Base-by-base conservation (phyloP, 73 alveolate genomes). In the Tetrahymena borealis region DNA sequence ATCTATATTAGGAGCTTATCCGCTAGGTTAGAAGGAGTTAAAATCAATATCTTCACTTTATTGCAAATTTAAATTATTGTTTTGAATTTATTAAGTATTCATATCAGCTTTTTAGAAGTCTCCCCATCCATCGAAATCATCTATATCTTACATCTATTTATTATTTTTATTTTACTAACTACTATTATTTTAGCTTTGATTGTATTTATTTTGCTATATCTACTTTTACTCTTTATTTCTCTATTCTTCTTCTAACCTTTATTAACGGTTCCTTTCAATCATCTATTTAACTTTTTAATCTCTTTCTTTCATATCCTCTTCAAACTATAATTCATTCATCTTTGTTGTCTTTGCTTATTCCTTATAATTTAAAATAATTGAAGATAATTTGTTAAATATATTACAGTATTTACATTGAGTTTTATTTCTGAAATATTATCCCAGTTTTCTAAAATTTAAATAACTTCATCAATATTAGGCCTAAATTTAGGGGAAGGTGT, bases 401-500 rank as follows among this genome's bases (percentile, higher is more conserved):
- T 39, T 39, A 39, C 7, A 39, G n/a, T n/a, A n/a, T 24, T 60
- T 60, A 60, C 85, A 92, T 92, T 92, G 85, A 92, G 38, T 77
- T 38, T 33, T 35, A 92, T 92, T 33, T 78, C 90, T 13, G 42
- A 39, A 24, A 92, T 33, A 39, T 39, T 39, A 38, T 98, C 96
- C 98, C 99, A 98, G 91, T 95, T 94, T 38, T 91, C 93, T 42
- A 98, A 39, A 37, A 95, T 91, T 28, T 94, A 78, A 32, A 96
- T 78, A 32, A 98, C 91, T 35, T 98, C 97, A 39, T 85, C 90
- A 18, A 98, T 96, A 37, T 93, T 90, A 18, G 99, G 99, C 90
- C 99, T 97, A 13, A 35, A 91, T 39, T 91, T 79, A 78, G 99
- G 99, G 93, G 96, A 95, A 40, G 99, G 99, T 37, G 98, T 98